phyloP scores from a whole-genome alignment of 108 stramenopile species.

The Conticribra guillardii region DNA sequence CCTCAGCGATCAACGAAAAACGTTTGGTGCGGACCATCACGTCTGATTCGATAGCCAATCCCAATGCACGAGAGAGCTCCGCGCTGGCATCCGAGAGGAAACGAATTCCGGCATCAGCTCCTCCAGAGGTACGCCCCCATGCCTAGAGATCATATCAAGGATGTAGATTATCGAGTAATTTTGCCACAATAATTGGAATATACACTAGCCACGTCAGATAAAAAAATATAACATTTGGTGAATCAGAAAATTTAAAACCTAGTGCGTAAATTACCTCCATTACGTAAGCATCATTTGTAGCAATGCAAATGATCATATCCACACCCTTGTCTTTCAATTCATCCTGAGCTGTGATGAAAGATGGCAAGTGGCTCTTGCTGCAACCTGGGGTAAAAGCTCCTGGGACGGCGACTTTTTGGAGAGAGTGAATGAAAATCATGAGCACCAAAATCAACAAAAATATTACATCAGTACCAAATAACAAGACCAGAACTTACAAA shows the following conservation, averaged over 20 bases:
- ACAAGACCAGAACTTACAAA: no score
- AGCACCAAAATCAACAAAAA: no score
- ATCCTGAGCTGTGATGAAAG: slow-evolving; percentile 80
- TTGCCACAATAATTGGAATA: no score
- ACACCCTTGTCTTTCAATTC: slow-evolving; percentile 85
- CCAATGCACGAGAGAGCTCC: slow-evolving; percentile 73
- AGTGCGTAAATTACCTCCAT: slow-evolving; percentile 67
- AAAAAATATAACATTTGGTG: no score
- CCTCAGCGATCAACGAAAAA: slow-evolving; percentile 83
- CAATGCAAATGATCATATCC: slow-evolving; percentile 84
- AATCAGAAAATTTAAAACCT: no score
- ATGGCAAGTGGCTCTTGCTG: slow-evolving; percentile 87
- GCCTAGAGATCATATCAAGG: no score
- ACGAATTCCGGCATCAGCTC: slow-evolving; percentile 72
- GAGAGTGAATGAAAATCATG: no score
- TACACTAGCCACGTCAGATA: neutral
- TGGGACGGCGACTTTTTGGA: slow-evolving; percentile 85
- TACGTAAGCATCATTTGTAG: slow-evolving; percentile 87
- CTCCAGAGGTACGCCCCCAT: slow-evolving; percentile 83
- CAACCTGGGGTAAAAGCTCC: slow-evolving; percentile 90
- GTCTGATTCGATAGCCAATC: slow-evolving; percentile 69
- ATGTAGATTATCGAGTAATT: no score
- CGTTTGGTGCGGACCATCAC: slow-evolving; percentile 74
- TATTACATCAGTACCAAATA: no score
- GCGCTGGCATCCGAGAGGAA: slow-evolving; percentile 74